Percentiles rank a stretch among this genome's conserved stretches.
These are phyloP conservation scores for Aurifilum marmelostoma DNA, from an alignment of 2,329 filamentous ascomycete species.

Conservation along the genomic window DNA sequence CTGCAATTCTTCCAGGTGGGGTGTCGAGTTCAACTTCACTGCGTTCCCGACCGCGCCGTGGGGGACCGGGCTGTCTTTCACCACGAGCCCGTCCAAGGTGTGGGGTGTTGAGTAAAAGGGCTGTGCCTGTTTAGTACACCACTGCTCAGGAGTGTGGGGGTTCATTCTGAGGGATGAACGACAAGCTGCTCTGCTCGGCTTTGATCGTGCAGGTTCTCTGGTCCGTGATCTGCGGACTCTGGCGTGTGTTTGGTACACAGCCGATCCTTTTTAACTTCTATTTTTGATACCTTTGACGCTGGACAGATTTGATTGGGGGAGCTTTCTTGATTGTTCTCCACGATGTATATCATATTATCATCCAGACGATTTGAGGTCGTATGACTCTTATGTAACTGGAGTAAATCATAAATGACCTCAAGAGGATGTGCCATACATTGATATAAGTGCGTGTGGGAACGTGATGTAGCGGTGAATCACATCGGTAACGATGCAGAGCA, in stretches of 20 bases:
- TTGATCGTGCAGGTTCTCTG: neutral
- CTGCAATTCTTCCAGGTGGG: neutral
- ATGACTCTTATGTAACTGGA: neutral
- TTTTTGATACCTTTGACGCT: neutral
- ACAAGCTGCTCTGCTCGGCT: neutral
- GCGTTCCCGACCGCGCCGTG: neutral
- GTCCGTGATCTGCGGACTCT: neutral
- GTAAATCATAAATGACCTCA: neutral
- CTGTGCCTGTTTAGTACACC: neutral
- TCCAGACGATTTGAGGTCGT: neutral
- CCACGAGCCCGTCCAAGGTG: slow-evolving; percentile 15
- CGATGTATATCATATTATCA: neutral
- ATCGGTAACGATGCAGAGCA: too few species aligned
- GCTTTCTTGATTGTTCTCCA: neutral
- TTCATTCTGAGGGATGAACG: neutral
- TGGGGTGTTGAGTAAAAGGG: slow-evolving; percentile 22
- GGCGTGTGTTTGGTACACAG: neutral
- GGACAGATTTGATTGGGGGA: neutral
- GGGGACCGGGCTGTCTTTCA: slow-evolving; percentile 11
- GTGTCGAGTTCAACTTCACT: slow-evolving; percentile 13
- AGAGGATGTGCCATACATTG: neutral
- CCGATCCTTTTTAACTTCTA: neutral
- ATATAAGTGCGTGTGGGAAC: neutral
- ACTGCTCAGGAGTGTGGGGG: neutral
- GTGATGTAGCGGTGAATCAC: too few species aligned